These are phyloP conservation scores for Phaeosphaeria sp. DNA, from an alignment of 2,329 filamentous ascomycete species.

Conservation along the genomic window DNA sequence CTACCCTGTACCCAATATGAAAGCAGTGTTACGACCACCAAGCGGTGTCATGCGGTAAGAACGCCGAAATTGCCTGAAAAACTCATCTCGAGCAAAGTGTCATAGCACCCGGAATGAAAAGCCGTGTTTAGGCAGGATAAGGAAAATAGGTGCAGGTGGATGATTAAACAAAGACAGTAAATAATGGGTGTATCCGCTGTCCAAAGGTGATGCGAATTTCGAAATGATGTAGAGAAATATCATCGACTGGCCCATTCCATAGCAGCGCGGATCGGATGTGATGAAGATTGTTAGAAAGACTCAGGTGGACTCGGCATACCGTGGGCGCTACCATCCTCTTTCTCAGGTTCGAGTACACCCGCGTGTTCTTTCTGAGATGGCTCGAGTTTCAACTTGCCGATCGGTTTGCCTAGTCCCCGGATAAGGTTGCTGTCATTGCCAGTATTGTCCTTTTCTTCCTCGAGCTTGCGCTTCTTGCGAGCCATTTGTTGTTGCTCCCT, in stretches of 20 bases:
- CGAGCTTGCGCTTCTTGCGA: conserved; percentile 83
- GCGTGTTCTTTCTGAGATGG: conserved; percentile 65
- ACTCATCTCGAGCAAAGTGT: not conserved
- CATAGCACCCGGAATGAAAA: not conserved
- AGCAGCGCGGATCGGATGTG: not conserved
- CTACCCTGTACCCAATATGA: conserved; percentile 21
- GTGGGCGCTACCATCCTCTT: conserved; percentile 69
- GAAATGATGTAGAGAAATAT: not conserved
- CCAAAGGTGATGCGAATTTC: not conserved
- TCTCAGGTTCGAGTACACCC: conserved; percentile 68
- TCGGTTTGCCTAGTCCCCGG: conserved; percentile 61
- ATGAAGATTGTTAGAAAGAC: conserved; percentile 60
- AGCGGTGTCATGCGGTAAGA: conserved; percentile 11
- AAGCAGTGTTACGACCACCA: conserved; percentile 14
- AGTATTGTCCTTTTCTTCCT: conserved; percentile 52
- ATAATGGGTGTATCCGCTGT: not conserved
- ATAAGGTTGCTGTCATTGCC: conserved; percentile 33
- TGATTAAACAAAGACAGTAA: conserved; percentile 19
- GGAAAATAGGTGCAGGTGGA: conserved; percentile 2
- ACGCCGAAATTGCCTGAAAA: conserved; percentile 21
- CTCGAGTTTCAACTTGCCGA: conserved; percentile 58
- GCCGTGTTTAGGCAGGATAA: conserved; percentile 9
- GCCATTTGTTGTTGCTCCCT: conserved; percentile 83
- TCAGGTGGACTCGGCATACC: conserved; percentile 84
- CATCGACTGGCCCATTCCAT: not conserved